Evolutionary conservation across 2,329 filamentous ascomycete genomes (phyloP).

Genomic region (Coniella lustricola): DNA sequence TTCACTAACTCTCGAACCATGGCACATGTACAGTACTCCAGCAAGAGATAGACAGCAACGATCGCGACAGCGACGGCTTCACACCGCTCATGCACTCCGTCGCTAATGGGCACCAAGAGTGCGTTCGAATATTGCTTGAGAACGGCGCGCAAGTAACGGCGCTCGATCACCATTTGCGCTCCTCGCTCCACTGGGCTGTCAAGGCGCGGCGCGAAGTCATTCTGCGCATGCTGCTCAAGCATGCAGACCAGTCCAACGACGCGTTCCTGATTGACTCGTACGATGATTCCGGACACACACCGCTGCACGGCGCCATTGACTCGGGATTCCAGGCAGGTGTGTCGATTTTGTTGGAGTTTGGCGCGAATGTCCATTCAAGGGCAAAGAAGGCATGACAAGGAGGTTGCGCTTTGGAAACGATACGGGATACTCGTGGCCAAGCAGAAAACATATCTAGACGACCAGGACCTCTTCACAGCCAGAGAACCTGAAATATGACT

Average conservation of each 20-base stretch:
- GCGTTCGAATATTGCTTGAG: conserved; percentile 12
- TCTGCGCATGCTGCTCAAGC: conserved; percentile 17
- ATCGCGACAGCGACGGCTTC: conserved; percentile 19
- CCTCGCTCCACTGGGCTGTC: conserved; percentile 19
- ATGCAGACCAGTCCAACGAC: conserved; percentile 11
- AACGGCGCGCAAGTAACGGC: conserved; percentile 15
- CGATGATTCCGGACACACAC: conserved; percentile 18
- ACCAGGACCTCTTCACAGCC: too few relatives aligned
- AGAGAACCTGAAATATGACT: too few relatives aligned
- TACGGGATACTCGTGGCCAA: too few relatives aligned
- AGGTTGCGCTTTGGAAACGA: too few relatives aligned
- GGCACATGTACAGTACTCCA: conserved; percentile 13
- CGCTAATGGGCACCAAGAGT: conserved; percentile 17
- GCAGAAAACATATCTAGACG: too few relatives aligned
- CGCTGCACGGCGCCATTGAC: conserved; percentile 18
- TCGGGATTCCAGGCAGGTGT: conserved; percentile 17
- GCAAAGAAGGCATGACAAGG: background rate
- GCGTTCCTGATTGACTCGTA: conserved; percentile 17
- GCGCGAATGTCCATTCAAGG: conserved; percentile 1
- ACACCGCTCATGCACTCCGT: conserved; percentile 20
- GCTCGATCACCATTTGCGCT: conserved; percentile 7
- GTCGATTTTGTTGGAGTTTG: conserved; percentile 14
- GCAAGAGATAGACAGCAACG: conserved; percentile 19
- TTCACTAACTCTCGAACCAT: too few relatives aligned
- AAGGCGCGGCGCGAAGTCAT: conserved; percentile 15